These are phyloP conservation scores for Debaryomyces nepalensis DNA, from an alignment of 1,139 yeast species.

Conservation along the genomic window DNA sequence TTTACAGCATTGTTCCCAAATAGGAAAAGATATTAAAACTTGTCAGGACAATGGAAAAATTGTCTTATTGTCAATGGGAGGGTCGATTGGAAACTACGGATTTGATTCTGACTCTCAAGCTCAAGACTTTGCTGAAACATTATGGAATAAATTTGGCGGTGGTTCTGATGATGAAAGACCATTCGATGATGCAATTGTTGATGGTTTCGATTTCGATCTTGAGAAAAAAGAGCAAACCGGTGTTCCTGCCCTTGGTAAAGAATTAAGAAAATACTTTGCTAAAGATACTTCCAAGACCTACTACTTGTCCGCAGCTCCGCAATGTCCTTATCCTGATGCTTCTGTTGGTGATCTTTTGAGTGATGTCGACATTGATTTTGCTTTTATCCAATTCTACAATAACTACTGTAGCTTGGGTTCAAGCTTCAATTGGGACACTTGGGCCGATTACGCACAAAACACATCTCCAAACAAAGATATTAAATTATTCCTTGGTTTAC, in stretches of 20 bases:
- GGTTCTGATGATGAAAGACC: conserved; percentile 72
- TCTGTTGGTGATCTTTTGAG: conserved; percentile 71
- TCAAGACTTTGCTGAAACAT: conserved; percentile 65
- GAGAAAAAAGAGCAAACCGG: conserved; percentile 55
- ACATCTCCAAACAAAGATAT: conserved; percentile 70
- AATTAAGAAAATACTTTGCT: conserved; percentile 61
- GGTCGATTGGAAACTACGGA: conserved; percentile 82
- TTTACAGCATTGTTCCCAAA: conserved; percentile 59
- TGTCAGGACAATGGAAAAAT: conserved; percentile 84
- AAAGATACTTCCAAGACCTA: conserved; percentile 61
- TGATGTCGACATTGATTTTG: conserved; percentile 74
- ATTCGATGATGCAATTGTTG: conserved; percentile 58
- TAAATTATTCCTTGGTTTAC: conserved; percentile 71
- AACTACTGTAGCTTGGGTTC: conserved; percentile 71
- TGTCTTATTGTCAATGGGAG: conserved; percentile 83
- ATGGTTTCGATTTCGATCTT: conserved; percentile 53
- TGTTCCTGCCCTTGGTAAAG: conserved; percentile 61
- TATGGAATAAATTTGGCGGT: conserved; percentile 89
- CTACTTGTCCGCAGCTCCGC: conserved; percentile 93
- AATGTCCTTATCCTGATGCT: conserved; percentile 91
- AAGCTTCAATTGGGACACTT: conserved; percentile 81
- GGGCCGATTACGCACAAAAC: conserved; percentile 71
- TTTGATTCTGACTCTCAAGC: conserved; percentile 68
- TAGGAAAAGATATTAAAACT: conserved; percentile 76
- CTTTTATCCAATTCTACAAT: conserved; percentile 92